Percentiles rank a stretch among this genome's conserved stretches.
These are phyloP conservation scores for Triangularia setosa DNA, from an alignment of 2,329 filamentous ascomycete species.

Conservation along the genomic window DNA sequence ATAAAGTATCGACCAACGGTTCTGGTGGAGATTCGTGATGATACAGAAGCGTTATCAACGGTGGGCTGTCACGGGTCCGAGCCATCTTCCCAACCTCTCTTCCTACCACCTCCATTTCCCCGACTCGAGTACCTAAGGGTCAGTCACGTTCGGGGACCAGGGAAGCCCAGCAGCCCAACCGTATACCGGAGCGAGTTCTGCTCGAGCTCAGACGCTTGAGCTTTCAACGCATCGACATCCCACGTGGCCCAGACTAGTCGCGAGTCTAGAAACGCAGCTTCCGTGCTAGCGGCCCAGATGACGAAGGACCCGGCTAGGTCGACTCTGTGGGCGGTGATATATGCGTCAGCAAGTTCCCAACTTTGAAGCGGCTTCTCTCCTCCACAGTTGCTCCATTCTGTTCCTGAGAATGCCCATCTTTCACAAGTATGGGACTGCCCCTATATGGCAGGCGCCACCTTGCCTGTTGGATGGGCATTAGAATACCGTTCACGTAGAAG, in stretches of 20 bases:
- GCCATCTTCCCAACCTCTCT: neutral
- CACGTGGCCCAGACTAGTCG: constrained; percentile 8
- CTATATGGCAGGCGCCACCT: too few relatives aligned
- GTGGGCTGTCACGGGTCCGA: neutral
- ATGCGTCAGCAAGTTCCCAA: neutral
- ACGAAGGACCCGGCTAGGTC: constrained; percentile 1
- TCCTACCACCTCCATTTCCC: neutral
- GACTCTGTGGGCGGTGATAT: neutral
- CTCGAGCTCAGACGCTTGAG: neutral
- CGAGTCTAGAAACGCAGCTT: constrained; percentile 6
- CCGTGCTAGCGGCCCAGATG: constrained; percentile 5
- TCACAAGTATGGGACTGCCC: too few relatives aligned
- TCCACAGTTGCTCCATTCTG: too few relatives aligned
- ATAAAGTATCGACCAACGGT: neutral
- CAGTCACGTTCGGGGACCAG: neutral
- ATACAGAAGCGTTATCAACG: neutral
- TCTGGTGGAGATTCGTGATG: neutral
- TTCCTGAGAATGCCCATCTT: too few relatives aligned
- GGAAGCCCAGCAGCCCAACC: neutral
- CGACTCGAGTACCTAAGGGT: neutral
- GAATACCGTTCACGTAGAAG: too few relatives aligned
- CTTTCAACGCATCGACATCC: constrained; percentile 11
- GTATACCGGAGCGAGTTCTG: neutral
- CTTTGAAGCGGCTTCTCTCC: too few relatives aligned
- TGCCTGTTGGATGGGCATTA: too few relatives aligned